Evolutionary conservation across 2,329 filamentous ascomycete genomes (phyloP), one percentile per base, ranked within the genome.

Genomic region (Aspergillus fructus): DNA sequence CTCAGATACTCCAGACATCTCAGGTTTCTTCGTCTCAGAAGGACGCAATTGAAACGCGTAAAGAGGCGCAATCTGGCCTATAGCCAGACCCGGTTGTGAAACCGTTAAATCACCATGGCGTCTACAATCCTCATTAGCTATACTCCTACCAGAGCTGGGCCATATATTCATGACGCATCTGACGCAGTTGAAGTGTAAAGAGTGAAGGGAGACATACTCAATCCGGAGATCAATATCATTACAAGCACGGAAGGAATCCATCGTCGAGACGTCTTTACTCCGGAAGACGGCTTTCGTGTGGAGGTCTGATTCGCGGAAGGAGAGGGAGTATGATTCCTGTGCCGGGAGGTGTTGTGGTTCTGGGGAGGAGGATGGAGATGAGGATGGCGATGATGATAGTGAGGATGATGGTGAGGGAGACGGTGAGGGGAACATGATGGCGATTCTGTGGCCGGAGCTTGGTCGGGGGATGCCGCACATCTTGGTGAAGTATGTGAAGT

Each of bases 401-500:
- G 49, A 43, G 27, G 46, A 73, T 62, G 43, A 73, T 66, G 24
- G 71, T 68, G 55, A 74, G 27, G 45, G 23, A 15, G 39, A 27
- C 15, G 49, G 17, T n/a, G 37, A 59, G 17, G 70, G 69, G 46
- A 69, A 73, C 15, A 74, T 65, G 42, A 74, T 67, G 33, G 71
- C 71, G 53, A 74, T 72, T 45, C 66, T 68, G 11, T 68, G 66
- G 33, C 70, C 74, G 24, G 66, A 78, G 24, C 82, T 82, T 13
- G 66, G 81, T 21, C 68, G 86, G 49, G 70, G 66, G 9, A 81
- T 81, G 0, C 71, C 78, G 4, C 85, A 85, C 19, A 79, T 40
- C 27, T 58, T 55, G 21, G 21, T 21, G 21, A 21, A 21, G 19
- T 21, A 3, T 21, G 3, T 21, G 3, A 21, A 21, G 21, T 21